Conservation (phyloP, 345 rosid genomes). For the Pistacia atlantica region DNA sequence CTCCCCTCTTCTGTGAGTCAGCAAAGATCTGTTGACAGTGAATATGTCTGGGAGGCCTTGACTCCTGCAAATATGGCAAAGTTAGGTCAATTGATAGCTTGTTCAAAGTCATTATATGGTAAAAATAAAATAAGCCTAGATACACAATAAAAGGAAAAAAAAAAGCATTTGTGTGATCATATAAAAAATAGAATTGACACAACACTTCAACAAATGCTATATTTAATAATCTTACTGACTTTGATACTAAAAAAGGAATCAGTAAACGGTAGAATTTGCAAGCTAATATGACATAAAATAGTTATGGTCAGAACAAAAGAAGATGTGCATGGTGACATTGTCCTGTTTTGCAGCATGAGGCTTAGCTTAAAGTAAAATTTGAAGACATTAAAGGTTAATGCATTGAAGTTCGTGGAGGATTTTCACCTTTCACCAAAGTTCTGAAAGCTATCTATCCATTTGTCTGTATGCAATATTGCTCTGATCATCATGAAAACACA, state of each 20-base stretch:
- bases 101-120: background rate
- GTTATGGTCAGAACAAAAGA: no score
- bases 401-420: background rate
- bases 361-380: background rate
- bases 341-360: no score
- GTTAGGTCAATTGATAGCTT: conserved; percentile 1
- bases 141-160: no score
- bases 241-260: no score
- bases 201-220: background rate
- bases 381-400: background rate
- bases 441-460: background rate
- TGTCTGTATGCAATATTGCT: background rate
- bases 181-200: no score
- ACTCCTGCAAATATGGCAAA: conserved; percentile 53
- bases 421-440: background rate
- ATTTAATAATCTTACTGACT: background rate
- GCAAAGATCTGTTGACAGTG: conserved; percentile 36
- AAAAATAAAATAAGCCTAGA: no score
- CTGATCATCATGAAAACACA: background rate
- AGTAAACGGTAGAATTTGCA: no score
- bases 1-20: no score
- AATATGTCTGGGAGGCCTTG: conserved; percentile 73
- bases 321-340: no score
- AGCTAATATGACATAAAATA: no score
- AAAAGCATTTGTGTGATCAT: no score